Percentiles rank a stretch among this genome's conserved stretches.
phyloP scores from a whole-genome alignment of 176 grass and related monocot genomes.

The Lolium rigidum region DNA sequence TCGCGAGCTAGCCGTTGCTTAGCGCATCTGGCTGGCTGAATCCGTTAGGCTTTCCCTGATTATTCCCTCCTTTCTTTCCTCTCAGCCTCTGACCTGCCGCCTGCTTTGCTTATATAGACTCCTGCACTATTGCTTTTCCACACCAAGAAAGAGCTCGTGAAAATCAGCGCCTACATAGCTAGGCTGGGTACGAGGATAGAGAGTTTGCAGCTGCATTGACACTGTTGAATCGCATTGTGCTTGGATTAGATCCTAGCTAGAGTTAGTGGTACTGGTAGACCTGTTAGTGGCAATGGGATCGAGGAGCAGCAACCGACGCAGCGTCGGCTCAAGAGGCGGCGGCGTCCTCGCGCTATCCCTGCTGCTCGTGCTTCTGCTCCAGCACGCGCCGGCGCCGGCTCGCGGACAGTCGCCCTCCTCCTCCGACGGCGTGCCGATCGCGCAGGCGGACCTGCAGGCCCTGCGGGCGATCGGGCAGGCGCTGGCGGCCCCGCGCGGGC shows the following conservation, averaged over 20 bases:
- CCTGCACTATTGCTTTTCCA: constrained; percentile 25
- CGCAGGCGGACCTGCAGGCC: constrained; percentile 79
- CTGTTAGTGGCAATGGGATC: constrained; percentile 24
- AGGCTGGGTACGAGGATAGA: constrained; percentile 38
- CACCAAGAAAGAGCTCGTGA: constrained; percentile 5
- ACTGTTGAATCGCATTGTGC: neutral
- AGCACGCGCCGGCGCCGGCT: constrained; percentile 1
- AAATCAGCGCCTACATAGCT: constrained; percentile 27
- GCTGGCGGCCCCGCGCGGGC: constrained; percentile 63
- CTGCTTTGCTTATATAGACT: constrained; percentile 49
- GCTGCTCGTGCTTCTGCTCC: neutral
- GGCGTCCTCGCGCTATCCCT: neutral
- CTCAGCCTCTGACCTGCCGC: neutral
- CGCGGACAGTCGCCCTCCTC: constrained; percentile 26
- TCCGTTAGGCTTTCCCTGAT: constrained; percentile 26
- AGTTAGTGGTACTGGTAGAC: neutral
- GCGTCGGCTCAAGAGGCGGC: neutral
- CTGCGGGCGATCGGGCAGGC: constrained; percentile 76
- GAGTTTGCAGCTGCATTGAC: neutral
- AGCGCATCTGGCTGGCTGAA: constrained; percentile 44
- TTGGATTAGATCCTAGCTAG: constrained; percentile 22
- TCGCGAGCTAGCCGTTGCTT: constrained; percentile 57
- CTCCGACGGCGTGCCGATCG: constrained; percentile 69
- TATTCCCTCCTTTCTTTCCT: constrained; percentile 55
- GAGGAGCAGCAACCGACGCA: constrained; percentile 11